These are phyloP conservation scores for Colletotrichum cordylinicola DNA, from an alignment of 2,329 filamentous ascomycete species.

Conservation along the genomic window DNA sequence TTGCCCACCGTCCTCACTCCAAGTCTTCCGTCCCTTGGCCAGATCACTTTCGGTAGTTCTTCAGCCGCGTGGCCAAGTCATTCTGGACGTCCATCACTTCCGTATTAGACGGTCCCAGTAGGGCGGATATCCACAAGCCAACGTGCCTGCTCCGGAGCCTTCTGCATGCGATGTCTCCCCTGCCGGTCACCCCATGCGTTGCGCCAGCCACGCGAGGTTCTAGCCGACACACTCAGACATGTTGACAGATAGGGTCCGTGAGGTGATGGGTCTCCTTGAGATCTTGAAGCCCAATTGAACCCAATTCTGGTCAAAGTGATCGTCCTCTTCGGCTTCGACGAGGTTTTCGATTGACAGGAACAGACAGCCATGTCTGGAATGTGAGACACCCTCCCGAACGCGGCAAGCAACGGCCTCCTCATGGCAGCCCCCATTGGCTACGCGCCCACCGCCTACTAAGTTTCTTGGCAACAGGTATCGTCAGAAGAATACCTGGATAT, in stretches of 20 bases:
- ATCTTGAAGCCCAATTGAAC: background rate
- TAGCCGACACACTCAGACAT: background rate
- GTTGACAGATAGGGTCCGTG: background rate
- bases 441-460: background rate
- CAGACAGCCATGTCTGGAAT: background rate
- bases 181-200: background rate
- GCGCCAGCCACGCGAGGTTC: constrained; percentile 9
- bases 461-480: background rate
- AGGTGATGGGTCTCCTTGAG: background rate
- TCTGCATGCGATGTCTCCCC: constrained; percentile 1
- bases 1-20: background rate
- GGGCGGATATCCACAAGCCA: background rate
- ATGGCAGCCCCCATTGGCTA: background rate
- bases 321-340: background rate
- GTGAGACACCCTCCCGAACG: constrained; percentile 3
- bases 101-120: background rate
- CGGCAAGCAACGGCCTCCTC: constrained; percentile 7
- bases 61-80: background rate
- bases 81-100: background rate
- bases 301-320: background rate
- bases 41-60: background rate
- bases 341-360: background rate
- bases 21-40: background rate
- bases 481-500: background rate
- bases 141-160: background rate